Conservation (phyloP, 768 basidiomycete genomes). For the Sistotremastrum niveocremeum region DNA sequence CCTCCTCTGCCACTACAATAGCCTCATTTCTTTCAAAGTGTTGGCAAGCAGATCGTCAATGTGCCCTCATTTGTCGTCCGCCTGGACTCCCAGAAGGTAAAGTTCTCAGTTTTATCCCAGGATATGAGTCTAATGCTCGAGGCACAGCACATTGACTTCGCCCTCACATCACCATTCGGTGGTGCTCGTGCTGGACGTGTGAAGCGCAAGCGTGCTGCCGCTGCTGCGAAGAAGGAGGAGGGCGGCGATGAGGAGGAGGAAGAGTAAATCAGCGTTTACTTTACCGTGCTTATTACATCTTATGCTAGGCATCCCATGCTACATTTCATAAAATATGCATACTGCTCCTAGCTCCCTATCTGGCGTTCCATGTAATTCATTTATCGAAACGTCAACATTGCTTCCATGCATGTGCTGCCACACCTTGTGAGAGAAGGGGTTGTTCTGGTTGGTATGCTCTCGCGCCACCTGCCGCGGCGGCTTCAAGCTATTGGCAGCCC, state of each 20-base stretch:
- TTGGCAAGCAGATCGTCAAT: constrained; percentile 98
- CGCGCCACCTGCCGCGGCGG: too few species aligned
- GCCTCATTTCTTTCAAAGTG: constrained; percentile 29
- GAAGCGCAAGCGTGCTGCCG: constrained; percentile 95
- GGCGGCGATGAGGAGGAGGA: constrained; percentile 87
- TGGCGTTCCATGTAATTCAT: too few species aligned
- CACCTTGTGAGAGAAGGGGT: too few species aligned
- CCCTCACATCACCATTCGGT: constrained; percentile 91
- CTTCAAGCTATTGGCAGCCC: too few species aligned
- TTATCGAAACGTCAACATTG: too few species aligned
- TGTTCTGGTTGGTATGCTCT: too few species aligned
- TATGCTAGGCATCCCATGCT: too few species aligned
- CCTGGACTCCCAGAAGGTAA: constrained; percentile 89
- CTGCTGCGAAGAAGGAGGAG: constrained; percentile 83
- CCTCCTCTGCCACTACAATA: not conserved
- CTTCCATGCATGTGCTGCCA: too few species aligned
- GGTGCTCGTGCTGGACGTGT: constrained; percentile 91
- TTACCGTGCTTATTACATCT: too few species aligned
- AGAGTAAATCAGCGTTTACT: constrained; percentile 34
- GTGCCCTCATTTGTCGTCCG: constrained; percentile 98
- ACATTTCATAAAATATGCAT: too few species aligned
- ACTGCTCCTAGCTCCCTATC: too few species aligned
- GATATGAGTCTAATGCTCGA: not conserved
- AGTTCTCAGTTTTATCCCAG: not conserved
- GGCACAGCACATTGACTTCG: constrained; percentile 86